These are phyloP conservation scores for Smallanthus sonchifolius DNA, from an alignment of 129 eudicot species.

Conservation along the genomic window DNA sequence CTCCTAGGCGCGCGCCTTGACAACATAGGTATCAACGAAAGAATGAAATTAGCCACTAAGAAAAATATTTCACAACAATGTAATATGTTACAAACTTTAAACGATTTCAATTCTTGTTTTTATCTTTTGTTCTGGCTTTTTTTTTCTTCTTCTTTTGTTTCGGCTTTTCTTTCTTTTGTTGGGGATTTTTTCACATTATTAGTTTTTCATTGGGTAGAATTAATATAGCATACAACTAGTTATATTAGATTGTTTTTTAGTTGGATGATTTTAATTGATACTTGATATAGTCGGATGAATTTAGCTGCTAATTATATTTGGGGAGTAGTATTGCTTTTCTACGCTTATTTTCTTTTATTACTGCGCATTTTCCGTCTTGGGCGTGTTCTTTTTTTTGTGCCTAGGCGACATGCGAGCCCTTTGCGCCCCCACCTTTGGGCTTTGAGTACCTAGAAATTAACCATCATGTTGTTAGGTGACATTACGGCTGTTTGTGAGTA, in stretches of 20 bases:
- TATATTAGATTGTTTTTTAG: background rate
- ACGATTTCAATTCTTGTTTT: background rate
- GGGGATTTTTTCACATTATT: background rate
- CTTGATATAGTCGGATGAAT: background rate
- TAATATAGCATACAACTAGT: no score
- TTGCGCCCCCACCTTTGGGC: background rate
- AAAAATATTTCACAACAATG: background rate
- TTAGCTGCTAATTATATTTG: background rate
- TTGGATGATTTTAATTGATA: background rate
- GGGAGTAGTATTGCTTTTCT: background rate
- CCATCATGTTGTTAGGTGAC: no score
- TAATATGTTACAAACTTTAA: background rate
- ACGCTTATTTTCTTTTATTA: background rate
- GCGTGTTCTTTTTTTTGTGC: background rate
- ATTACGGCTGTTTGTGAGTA: no score
- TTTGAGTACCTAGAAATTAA: background rate
- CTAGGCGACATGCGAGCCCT: background rate
- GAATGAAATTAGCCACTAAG: background rate
- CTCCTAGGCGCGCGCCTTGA: no score
- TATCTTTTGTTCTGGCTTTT: background rate
- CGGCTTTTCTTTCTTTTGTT: no score
- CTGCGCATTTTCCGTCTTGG: background rate
- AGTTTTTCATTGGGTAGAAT: background rate
- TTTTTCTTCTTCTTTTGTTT: no score
- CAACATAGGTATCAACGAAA: background rate